Evolutionary conservation across 768 basidiomycete species (phyloP).

Genomic region (Peribolospora baueri): DNA sequence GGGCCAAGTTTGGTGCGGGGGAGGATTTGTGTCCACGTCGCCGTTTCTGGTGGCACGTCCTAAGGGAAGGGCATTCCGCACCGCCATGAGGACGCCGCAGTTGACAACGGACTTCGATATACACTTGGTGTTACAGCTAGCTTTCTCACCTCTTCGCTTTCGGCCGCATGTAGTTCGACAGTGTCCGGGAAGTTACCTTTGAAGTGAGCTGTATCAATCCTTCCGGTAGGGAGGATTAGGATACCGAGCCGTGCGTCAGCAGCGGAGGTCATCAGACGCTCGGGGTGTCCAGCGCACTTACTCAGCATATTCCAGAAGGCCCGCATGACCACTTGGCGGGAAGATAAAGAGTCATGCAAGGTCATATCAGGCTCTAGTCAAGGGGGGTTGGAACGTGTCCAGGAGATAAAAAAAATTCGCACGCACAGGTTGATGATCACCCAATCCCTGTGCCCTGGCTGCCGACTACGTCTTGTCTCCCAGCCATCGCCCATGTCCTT

Average conservation of each 20-base stretch:
- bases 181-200: conserved; percentile 87
- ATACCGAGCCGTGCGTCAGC: no score
- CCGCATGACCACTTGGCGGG: conserved; percentile 38
- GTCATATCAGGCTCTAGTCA: no score
- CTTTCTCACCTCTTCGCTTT: conserved; percentile 19
- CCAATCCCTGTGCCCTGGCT: conserved; percentile 67
- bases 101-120: no score
- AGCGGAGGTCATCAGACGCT: no score
- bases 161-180: conserved; percentile 46
- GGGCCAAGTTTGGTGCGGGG: conserved; percentile 60
- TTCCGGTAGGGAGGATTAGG: no score
- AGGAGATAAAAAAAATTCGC: background rate
- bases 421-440: conserved; percentile 65
- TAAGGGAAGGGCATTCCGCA: background rate
- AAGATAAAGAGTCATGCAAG: no score
- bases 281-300: no score
- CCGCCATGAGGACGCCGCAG: background rate
- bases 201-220: conserved; percentile 79
- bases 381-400: no score
- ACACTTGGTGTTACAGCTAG: no score
- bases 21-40: conserved; percentile 50
- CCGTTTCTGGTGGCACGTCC: conserved; percentile 21
- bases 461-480: conserved; percentile 78
- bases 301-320: conserved; percentile 45
- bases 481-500: conserved; percentile 76